Percentiles rank a stretch among this genome's conserved stretches.
Evolutionary conservation across 495 filamentous ascomycete genomes (phyloP).

Genomic region (Trichoderma asperelloides): DNA sequence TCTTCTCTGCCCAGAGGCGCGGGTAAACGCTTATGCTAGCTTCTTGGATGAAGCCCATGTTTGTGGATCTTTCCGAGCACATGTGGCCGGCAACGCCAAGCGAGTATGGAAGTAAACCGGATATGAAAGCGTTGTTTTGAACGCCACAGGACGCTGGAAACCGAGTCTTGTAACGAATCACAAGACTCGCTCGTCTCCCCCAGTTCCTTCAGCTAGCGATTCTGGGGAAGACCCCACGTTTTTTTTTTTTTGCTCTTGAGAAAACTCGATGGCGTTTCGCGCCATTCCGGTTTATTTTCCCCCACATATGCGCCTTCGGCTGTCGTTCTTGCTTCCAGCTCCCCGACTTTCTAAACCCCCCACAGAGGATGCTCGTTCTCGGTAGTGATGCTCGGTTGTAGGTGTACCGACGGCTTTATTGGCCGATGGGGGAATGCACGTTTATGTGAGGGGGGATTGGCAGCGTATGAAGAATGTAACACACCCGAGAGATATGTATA

Average conservation of each 20-base stretch:
- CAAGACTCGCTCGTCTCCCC: not conserved
- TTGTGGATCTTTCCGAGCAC: not conserved
- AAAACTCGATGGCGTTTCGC: not conserved
- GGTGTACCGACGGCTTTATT: not conserved
- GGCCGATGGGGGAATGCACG: not conserved
- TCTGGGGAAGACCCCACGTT: constrained; percentile 8
- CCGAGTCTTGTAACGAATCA: not conserved
- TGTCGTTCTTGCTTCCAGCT: not conserved
- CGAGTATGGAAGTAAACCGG: constrained; percentile 1
- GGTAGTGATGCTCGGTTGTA: not conserved
- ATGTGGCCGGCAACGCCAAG: not conserved
- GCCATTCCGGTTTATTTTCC: not conserved
- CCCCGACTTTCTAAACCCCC: not conserved
- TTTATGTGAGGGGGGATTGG: not conserved
- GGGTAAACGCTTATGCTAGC: not conserved
- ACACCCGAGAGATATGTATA: not conserved
- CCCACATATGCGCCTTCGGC: not conserved
- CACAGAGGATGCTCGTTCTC: not conserved
- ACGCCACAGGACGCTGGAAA: not conserved
- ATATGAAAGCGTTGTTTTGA: not conserved
- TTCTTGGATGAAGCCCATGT: not conserved
- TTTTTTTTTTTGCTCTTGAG: not conserved
- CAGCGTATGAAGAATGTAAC: not conserved
- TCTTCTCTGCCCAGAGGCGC: not conserved
- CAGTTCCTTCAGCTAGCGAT: not conserved